Base-by-base conservation (phyloP, 2,329 filamentous ascomycete genomes). In the Aphanocladium album region DNA sequence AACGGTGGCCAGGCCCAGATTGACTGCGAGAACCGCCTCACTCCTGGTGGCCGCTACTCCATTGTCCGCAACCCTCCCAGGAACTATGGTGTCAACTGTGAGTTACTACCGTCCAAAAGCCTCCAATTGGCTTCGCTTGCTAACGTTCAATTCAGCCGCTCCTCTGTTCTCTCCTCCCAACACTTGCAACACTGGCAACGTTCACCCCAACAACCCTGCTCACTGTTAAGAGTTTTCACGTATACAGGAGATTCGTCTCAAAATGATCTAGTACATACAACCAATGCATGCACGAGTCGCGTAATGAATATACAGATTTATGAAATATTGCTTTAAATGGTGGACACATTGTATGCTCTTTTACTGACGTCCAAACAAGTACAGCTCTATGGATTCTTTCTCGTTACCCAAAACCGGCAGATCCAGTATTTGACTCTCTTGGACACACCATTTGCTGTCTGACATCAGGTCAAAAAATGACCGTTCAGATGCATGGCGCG, bases 401-500 rank as follows among this genome's bases (percentile, higher is more conserved):
- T 79, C 75, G 5, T 69, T 72, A 17, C 76, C 77, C 16, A 83
- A 66, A 1, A 79, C 76, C 1, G 79, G 79, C 43, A 85, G 69
- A 1, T 74, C 73, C 25, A 84, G 65, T 7, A 71, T 70, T 45
- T 76, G 73, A 43, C 74, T 70, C 51, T 81, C 76, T 11, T 69
- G 62, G 19, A 76, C 72, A 1, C 59, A 60, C 83, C 83, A 86
- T 2, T 75, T 76, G 2, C 77, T 71, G 2, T 67, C 67, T 1
- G 72, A 64, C 72, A 86, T 74, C 21, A 83, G 67, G 6, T 73
- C 72, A 61, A 83, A 84, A 19, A 84, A 66, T 0, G 71, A 76
- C 35, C 72, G 68, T 65, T 86, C 83, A 0, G 81, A 83, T 2
- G 76, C 72, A 63, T 86, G 83, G 1, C 83, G 76, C 0, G 78